Base-by-base conservation (phyloP, 768 basidiomycete species). In the Strobilomyces confusus region DNA sequence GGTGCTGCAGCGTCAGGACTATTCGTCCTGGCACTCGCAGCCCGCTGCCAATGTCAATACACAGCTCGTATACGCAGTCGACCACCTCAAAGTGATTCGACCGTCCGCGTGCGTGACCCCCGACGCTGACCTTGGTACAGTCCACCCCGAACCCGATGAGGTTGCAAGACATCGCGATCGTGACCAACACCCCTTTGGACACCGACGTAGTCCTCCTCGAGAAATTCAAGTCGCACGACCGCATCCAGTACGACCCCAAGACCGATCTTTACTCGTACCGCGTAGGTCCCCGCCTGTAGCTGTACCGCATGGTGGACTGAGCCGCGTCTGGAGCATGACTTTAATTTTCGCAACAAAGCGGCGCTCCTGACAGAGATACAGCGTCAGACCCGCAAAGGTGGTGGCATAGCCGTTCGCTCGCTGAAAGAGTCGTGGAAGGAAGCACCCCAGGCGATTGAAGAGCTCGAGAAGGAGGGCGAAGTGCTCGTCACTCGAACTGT, bases 401-500 rank as follows among this genome's bases (percentile, higher is more conserved):
- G 90, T 3, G 92, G 92, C 4, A 82, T 95, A 29, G 82, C 90
- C 14, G 86, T 95, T 29, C 83, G 90, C 19, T 78, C 83, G 1
- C 73, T 97, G 38, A 92, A 94, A 63, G 92, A 95, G 66, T 87
- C 89, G 14, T 97, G 93, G 92, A 88, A 90, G 61, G 89, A 90
- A 59, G 89, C 92, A 0, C 86, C 87, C 1, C 73, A 77, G 41
- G 89, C 88, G 0, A 85, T 95, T 41, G 90, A 93, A 64, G 90
- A 94, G 68, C 76, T 95, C n/a, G 91, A 92, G 67, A 81, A 87
- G 63, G 87, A 90, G 61, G 92, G 91, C 1, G 88, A 92, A 51
- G 89, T 93, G 1, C 77, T 93, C 37, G 88, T 92, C n/a, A 94
- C 89, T 17, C 79, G 92, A 42, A 89, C 89, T 0, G 72, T 80